Base-by-base conservation (phyloP, 225 moss, liverwort and hornwort species). In the Bryoerythrophyllum caledonicum region DNA sequence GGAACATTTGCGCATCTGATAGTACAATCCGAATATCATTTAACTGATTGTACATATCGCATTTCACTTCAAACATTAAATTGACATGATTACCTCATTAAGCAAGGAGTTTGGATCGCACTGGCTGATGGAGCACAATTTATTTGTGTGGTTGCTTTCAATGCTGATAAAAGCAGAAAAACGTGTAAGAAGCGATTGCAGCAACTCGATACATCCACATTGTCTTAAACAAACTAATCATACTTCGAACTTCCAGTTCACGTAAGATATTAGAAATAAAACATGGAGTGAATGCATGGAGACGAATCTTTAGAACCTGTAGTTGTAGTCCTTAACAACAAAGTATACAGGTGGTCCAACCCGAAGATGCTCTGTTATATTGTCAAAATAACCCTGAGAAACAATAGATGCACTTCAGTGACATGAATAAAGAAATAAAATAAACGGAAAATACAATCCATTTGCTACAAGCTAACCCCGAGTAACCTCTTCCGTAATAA, bases 321-420 rank as follows among this genome's bases (percentile, higher is more conserved):
- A 99, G 70, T 99, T 93, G 49, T 90, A 94, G 74, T 94, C 85
- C 60, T 83, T 87, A 17, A 99, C 94, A 67, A 99, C 90, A 63
- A 99, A 94, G 72, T 99, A 99, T 20, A 99, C 85, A 68, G 97
- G 97, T 62, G 97, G 94, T 67, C 97, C 97, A 74, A 99, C 94
- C 57, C 93, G 90, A 76, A 99, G 93, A 68, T 93, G 85, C 80
- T 94, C 97, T 34, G 91, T 94, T 66, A 99, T 86, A 59, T 99
- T 93, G 79, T 90, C 86, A 61, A 99, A 99, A 67, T 99, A 99
- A 21, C 97, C 93, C 97, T 99, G 91, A 76, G 49, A 75, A 48
- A 58, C 21, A 81, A 78, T 26, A 21, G 43, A 21, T 63, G 67
- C 46, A 41, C 24, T 62, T 81, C 51, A 78, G 43, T 67, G 3